Conservation (phyloP, 192 early-diverging fungal genomes). For the Mortierella claussenii region DNA sequence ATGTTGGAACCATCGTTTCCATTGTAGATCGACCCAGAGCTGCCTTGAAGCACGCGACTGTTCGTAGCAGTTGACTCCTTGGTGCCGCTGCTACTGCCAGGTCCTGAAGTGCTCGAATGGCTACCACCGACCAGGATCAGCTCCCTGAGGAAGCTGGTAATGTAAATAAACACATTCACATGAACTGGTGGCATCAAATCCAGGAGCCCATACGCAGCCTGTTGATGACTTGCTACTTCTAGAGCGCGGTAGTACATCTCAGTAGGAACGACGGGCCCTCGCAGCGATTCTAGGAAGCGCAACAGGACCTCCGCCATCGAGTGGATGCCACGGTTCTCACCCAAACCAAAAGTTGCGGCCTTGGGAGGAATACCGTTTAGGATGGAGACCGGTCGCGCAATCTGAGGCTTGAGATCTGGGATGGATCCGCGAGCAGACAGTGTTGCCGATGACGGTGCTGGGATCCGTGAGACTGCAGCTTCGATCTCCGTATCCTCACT, state of each 20-base stretch:
- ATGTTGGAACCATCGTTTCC: conserved; percentile 15
- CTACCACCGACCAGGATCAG: conserved; percentile 54
- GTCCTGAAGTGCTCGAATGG: background rate
- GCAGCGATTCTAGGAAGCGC: conserved; percentile 74
- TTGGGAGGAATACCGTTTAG: conserved; percentile 53
- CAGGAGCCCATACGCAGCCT: conserved; percentile 47
- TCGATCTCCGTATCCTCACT: conserved; percentile 38
- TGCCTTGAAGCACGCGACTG: conserved; percentile 16
- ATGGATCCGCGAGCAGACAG: conserved; percentile 36
- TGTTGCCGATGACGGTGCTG: conserved; percentile 13
- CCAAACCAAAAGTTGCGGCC: conserved; percentile 58
- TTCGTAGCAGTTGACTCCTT: background rate
- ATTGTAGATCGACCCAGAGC: conserved; percentile 28
- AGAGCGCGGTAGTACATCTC: conserved; percentile 71
- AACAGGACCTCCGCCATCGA: conserved; percentile 79
- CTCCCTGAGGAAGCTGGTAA: conserved; percentile 83
- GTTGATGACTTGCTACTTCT: conserved; percentile 61
- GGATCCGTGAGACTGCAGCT: conserved; percentile 23
- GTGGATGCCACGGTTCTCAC: conserved; percentile 65
- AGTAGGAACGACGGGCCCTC: conserved; percentile 77
- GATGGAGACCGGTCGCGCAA: conserved; percentile 59
- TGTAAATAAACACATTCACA: conserved; percentile 82
- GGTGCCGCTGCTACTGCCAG: background rate
- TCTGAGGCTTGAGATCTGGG: conserved; percentile 48
- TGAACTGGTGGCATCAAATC: conserved; percentile 67